phyloP scores from a whole-genome alignment of 345 rosid species.

The Citrus mangshanensis region DNA sequence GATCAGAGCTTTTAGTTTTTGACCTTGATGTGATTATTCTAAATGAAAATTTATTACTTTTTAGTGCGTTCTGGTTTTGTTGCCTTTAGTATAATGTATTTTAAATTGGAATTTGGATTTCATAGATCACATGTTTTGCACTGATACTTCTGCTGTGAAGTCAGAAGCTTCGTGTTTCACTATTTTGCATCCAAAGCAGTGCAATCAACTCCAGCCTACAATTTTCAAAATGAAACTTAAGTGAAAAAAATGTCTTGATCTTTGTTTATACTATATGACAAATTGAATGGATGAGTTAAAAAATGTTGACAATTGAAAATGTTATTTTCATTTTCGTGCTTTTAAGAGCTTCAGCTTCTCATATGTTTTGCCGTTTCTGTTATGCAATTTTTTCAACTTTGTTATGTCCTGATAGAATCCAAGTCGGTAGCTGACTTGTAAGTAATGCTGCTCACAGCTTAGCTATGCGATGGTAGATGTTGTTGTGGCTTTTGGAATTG shows the following conservation, averaged over 20 bases:
- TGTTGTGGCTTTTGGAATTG: neutral
- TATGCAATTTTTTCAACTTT: neutral
- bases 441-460: neutral
- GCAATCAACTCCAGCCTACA: neutral
- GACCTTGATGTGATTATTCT: neutral
- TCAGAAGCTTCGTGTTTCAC: neutral
- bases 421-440: neutral
- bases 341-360: neutral
- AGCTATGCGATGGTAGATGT: neutral
- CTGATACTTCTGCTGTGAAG: neutral
- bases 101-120: no score
- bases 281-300: neutral
- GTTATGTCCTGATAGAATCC: neutral
- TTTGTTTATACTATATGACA: neutral
- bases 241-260: neutral
- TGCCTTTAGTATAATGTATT: neutral
- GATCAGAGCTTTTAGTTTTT: neutral
- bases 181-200: neutral
- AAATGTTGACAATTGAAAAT: neutral
- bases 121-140: neutral
- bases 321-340: neutral
- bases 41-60: neutral
- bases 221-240: neutral
- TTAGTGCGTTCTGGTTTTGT: neutral
- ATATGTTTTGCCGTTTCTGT: neutral